phyloP scores from a whole-genome alignment of 2,329 filamentous ascomycete species.

The Cyphellophora europaea region DNA sequence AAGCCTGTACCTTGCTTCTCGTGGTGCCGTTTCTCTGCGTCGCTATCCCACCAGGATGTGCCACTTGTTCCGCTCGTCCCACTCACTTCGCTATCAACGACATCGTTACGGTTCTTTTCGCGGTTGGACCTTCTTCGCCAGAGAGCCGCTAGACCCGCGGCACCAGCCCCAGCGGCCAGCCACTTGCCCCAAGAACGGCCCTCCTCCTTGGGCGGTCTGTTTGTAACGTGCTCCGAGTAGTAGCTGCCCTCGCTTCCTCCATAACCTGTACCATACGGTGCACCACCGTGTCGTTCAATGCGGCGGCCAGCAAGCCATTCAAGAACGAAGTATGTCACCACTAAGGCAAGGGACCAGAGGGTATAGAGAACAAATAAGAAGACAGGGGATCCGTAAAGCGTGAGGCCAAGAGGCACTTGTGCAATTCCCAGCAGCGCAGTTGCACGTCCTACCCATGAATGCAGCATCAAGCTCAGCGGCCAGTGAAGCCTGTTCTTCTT shows the following conservation, averaged over 20 bases:
- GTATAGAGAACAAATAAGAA: constrained; percentile 78
- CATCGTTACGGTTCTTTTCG: constrained; percentile 29
- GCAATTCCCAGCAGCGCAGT: constrained; percentile 73
- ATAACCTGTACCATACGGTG: constrained; percentile 45
- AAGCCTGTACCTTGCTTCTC: constrained; percentile 44
- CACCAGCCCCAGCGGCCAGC: constrained; percentile 46
- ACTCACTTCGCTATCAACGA: constrained; percentile 30
- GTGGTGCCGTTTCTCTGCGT: constrained; percentile 57
- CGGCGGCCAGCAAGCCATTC: constrained; percentile 57
- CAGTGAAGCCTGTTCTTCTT: constrained; percentile 44
- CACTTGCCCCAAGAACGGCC: constrained; percentile 38
- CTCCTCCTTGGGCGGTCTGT: constrained; percentile 26
- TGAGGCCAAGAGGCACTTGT: constrained; percentile 81
- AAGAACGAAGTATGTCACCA: constrained; percentile 70
- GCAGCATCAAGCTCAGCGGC: constrained; percentile 56
- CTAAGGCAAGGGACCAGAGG: constrained; percentile 62
- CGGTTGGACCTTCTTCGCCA: constrained; percentile 21
- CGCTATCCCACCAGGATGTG: constrained; percentile 49
- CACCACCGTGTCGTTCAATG: constrained; percentile 45
- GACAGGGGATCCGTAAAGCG: constrained; percentile 83
- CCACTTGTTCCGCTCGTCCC: constrained; percentile 20
- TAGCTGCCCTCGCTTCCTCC: constrained; percentile 52
- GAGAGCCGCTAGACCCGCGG: constrained; percentile 49
- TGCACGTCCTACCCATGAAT: constrained; percentile 77
- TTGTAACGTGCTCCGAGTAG: constrained; percentile 40